phyloP scores from a whole-genome alignment of 2,329 filamentous ascomycete genomes.

The Falciphora oryzae region DNA sequence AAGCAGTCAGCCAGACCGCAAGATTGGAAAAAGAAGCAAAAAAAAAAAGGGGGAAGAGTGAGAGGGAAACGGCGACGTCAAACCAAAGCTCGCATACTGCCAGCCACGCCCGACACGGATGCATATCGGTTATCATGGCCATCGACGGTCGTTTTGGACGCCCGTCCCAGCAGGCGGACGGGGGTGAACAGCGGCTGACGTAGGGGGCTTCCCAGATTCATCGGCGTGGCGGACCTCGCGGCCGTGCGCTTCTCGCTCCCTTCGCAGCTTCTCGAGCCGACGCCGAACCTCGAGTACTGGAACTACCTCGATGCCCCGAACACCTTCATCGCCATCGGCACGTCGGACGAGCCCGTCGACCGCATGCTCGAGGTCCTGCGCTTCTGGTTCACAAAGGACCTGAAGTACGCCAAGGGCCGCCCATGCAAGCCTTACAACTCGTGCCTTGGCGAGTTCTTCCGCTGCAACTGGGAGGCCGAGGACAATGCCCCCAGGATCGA shows the following conservation, averaged over 20 bases:
- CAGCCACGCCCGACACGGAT: too few species aligned
- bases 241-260: slow-evolving; percentile 93
- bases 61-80: neutral
- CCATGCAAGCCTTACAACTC: slow-evolving; percentile 99
- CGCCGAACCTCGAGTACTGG: slow-evolving; percentile 98
- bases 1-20: neutral
- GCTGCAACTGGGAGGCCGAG: slow-evolving; percentile 95
- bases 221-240: slow-evolving; percentile 92
- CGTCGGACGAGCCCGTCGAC: slow-evolving; percentile 83
- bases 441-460: slow-evolving; percentile 91
- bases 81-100: neutral
- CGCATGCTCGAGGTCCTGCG: slow-evolving; percentile 91
- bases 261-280: slow-evolving; percentile 90
- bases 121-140: too few species aligned
- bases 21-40: neutral
- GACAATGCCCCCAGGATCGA: slow-evolving; percentile 65
- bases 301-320: slow-evolving; percentile 95
- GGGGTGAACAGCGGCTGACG: neutral
- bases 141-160: too few species aligned
- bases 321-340: slow-evolving; percentile 76
- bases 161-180: too few species aligned
- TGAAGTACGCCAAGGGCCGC: slow-evolving; percentile 98
- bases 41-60: neutral
- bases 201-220: slow-evolving; percentile 59
- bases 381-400: slow-evolving; percentile 98